Base-by-base conservation (phyloP, 345 rosid species). In the Syzygium grande region DNA sequence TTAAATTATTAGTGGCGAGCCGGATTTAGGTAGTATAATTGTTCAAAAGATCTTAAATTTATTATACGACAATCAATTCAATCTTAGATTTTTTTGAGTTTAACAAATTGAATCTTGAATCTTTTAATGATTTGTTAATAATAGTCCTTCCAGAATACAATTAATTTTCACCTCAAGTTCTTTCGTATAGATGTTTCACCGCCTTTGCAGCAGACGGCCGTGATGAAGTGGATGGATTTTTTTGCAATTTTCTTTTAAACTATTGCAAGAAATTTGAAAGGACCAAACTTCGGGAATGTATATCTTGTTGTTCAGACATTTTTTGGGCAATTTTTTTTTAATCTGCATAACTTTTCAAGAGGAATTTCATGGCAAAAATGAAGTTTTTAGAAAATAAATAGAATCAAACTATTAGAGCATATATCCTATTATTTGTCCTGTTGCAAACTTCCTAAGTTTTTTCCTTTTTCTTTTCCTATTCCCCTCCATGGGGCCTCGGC, bases 11-110 rank as follows among this genome's bases (percentile, higher is more conserved):
- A 8, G 43, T 11, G n/a, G 13, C 43, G 9, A 52, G 27, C 6
- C 0, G 0, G 3, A 51, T 9, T 25, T 49, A 46, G 0, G 0
- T 27, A 0, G 34, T 17, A 13, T 84, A 61, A 13, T n/a, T n/a
- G n/a, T 25, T 0, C 16, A 5, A 59, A 59, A 27, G 27, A 0
- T 13, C 5, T 4, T 46, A 23, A 49, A 84, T 17, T 0, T 25
- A 79, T 51, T 0, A 1, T 27, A 23, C 0, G 23, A 0, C 6
- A 0, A 1, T 7, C 8, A 1, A 84, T 49, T 29, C 3, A 51
- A 0, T 84, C 0, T 0, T 84, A 13, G 2, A 3, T 27, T 51
- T 51, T 49, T 34, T 49, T 25, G 1, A 12, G 19, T 12, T 0
- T 19, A 41, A 15, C 6, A 1, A 16, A 25, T 61, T 6, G n/a